Conservation (phyloP, 208 protist genomes). For the Blastocrithidia nonstop region DNA sequence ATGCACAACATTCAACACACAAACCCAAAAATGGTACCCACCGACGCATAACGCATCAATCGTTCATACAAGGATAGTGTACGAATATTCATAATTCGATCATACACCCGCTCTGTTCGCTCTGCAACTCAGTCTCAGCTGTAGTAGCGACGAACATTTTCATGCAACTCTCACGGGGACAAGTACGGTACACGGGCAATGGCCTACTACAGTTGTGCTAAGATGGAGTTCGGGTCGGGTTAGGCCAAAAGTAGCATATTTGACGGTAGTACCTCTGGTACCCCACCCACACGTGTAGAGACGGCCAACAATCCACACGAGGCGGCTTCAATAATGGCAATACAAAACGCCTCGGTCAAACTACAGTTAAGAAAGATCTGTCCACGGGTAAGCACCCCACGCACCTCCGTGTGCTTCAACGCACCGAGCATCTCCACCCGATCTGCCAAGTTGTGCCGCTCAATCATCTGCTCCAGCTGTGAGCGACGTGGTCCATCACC, state of each 20-base stretch:
- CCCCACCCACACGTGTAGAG: conserved; percentile 94
- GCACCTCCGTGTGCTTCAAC: conserved; percentile 83
- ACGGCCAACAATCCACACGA: conserved; percentile 90
- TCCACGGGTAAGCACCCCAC: conserved; percentile 85
- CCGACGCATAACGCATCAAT: conserved; percentile 70
- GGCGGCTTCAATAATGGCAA: conserved; percentile 96
- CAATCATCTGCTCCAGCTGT: conserved; percentile 94
- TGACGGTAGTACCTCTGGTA: conserved; percentile 95
- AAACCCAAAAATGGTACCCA: conserved; percentile 79
- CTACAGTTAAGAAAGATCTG: conserved; percentile 98
- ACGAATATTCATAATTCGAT: conserved; percentile 46
- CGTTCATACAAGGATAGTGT: conserved; percentile 64
- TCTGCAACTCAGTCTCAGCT: conserved; percentile 91
- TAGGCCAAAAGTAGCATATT: conserved; percentile 87
- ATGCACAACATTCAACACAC: conserved; percentile 81
- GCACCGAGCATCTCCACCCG: conserved; percentile 92
- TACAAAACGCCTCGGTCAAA: conserved; percentile 98
- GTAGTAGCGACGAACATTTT: conserved; percentile 86
- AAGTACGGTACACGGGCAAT: conserved; percentile 56
- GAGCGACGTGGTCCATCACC: conserved; percentile 94
- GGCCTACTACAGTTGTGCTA: conserved; percentile 51
- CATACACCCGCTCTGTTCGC: conserved; percentile 91
- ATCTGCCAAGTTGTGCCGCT: conserved; percentile 92
- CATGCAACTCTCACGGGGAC: conserved; percentile 76
- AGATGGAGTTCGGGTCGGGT: conserved; percentile 69